Percentiles rank a stretch among this genome's conserved stretches.
Evolutionary conservation across 2,329 filamentous ascomycete genomes (phyloP).

Genomic region (Paecilomyces variotii): DNA sequence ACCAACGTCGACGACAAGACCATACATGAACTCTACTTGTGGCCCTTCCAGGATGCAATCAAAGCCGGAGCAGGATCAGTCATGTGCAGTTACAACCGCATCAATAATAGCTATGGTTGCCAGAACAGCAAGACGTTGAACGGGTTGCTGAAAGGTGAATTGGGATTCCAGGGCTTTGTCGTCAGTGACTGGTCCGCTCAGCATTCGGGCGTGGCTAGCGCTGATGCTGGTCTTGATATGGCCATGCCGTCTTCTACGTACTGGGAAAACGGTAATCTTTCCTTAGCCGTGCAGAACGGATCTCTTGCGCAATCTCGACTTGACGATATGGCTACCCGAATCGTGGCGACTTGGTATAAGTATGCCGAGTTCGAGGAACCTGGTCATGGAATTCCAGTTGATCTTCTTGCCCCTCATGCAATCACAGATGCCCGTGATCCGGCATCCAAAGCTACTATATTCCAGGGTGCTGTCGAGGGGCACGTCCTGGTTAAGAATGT

Average conservation of each 20-base stretch:
- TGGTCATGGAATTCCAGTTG: background rate
- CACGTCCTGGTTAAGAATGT: conserved; percentile 58
- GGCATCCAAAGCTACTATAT: background rate
- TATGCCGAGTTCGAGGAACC: conserved; percentile 3
- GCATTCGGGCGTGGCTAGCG: conserved; percentile 58
- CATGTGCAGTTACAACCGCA: conserved; percentile 54
- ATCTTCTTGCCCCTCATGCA: background rate
- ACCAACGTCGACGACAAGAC: conserved; percentile 59
- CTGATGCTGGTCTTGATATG: conserved; percentile 73
- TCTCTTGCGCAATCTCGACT: conserved; percentile 49
- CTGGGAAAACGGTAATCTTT: conserved; percentile 32
- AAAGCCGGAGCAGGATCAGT: conserved; percentile 49
- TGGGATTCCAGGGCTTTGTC: conserved; percentile 74
- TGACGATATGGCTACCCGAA: conserved; percentile 52
- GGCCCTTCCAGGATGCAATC: conserved; percentile 57
- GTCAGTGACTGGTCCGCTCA: conserved; percentile 76
- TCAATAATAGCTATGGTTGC: conserved; percentile 74
- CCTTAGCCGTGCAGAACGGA: conserved; percentile 52
- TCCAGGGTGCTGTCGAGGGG: conserved; percentile 41
- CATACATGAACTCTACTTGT: conserved; percentile 58
- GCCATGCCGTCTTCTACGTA: background rate
- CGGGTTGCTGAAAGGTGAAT: conserved; percentile 66
- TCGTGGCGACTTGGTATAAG: conserved; percentile 2
- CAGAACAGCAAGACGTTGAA: conserved; percentile 73
- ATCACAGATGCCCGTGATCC: conserved; percentile 12